Conservation (phyloP, 2,329 filamentous ascomycete species). For the Botrytis elliptica region DNA sequence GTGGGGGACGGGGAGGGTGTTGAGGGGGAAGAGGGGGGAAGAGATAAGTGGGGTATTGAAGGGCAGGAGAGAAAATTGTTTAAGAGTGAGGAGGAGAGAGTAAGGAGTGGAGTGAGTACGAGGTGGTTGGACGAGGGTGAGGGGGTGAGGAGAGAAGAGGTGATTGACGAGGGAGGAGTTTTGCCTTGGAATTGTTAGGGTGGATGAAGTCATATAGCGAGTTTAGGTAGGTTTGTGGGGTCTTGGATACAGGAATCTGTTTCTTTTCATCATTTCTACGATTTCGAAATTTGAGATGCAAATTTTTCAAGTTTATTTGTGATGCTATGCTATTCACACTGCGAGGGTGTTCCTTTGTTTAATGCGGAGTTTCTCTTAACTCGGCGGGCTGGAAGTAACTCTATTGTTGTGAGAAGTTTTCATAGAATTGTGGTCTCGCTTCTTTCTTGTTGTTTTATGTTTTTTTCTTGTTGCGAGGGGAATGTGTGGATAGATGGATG, state of each 20-base stretch:
- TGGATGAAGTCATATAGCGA: too few relatives aligned
- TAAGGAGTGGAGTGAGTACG: neutral
- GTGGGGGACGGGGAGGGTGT: slow-evolving; percentile 30
- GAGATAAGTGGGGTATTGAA: slow-evolving; percentile 34
- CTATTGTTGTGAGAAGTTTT: neutral
- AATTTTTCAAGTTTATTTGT: neutral
- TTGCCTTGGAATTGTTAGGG: slow-evolving; percentile 6
- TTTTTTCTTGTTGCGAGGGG: too few relatives aligned
- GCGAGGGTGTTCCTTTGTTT: too few relatives aligned
- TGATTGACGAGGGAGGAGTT: neutral
- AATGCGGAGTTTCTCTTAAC: neutral
- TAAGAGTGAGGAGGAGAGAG: neutral
- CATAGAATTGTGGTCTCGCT: neutral
- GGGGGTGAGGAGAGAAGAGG: slow-evolving; percentile 1
- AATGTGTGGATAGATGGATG: neutral
- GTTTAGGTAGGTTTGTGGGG: neutral
- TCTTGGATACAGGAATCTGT: neutral
- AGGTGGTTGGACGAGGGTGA: neutral
- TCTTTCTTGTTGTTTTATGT: neutral
- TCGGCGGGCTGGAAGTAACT: too few relatives aligned
- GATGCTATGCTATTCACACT: neutral
- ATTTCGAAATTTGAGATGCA: neutral
- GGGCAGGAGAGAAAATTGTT: slow-evolving; percentile 24
- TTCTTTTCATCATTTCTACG: too few relatives aligned
- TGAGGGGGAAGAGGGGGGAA: slow-evolving; percentile 37